These are phyloP conservation scores for Paraglomus brasilianum DNA, from an alignment of 192 early-diverging fungal species.

Conservation along the genomic window DNA sequence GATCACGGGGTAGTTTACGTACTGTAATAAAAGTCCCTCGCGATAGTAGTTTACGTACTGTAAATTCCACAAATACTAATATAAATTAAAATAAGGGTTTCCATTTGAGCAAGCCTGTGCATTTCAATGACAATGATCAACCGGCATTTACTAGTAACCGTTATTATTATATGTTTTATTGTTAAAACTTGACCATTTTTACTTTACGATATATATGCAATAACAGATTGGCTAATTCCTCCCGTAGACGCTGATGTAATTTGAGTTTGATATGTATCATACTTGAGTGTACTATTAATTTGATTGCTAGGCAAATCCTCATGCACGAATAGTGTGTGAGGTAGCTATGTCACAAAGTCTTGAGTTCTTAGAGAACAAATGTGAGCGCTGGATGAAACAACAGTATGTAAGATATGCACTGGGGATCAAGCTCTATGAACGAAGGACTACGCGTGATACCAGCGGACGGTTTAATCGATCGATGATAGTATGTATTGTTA, in stretches of 20 bases:
- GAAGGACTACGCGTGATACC: background rate
- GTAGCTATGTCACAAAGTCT: conserved; percentile 3
- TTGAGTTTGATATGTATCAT: background rate
- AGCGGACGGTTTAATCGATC: background rate
- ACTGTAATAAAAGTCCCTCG: too few species aligned
- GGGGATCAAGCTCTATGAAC: conserved; percentile 26
- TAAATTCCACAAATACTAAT: too few species aligned
- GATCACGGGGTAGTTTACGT: too few species aligned
- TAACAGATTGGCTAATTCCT: too few species aligned
- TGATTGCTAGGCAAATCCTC: background rate
- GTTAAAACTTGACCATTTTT: too few species aligned
- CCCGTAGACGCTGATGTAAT: conserved; percentile 6
- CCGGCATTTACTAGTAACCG: too few species aligned
- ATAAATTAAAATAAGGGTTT: too few species aligned
- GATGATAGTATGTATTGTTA: conserved; percentile 29
- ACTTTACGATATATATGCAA: too few species aligned
- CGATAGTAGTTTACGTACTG: too few species aligned
- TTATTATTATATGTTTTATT: too few species aligned
- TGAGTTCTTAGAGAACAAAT: background rate
- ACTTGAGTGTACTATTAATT: background rate
- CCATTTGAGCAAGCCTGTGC: too few species aligned
- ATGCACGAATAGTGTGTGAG: conserved; percentile 10
- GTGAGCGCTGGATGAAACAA: conserved; percentile 7
- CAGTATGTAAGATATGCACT: conserved; percentile 14
- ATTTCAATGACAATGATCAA: too few species aligned